Conservation (phyloP, 1,139 yeast species). For the Yamadazyma membranifaciens region DNA sequence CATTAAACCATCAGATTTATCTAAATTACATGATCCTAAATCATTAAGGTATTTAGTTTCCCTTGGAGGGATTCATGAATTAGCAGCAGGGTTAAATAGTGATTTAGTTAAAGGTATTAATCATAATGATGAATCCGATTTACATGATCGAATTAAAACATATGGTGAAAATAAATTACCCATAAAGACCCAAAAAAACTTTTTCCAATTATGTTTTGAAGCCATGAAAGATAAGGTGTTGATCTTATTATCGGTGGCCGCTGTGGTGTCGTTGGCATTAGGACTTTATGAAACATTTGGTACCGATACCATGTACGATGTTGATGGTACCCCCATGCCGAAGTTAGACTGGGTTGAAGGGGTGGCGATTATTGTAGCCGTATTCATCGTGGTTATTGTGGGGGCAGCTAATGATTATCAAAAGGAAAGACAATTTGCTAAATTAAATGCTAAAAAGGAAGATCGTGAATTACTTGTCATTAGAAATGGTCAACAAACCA, state of each 20-base stretch:
- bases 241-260: slow-evolving; percentile 80
- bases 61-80: slow-evolving; percentile 42
- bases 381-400: slow-evolving; percentile 83
- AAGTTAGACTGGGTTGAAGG: slow-evolving; percentile 98
- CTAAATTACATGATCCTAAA: slow-evolving; percentile 54
- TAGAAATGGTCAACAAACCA: slow-evolving; percentile 67
- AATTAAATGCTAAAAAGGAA: slow-evolving; percentile 82
- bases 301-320: slow-evolving; percentile 73
- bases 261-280: slow-evolving; percentile 80
- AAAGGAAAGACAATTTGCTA: slow-evolving; percentile 90
- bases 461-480: slow-evolving; percentile 77
- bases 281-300: slow-evolving; percentile 94
- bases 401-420: slow-evolving; percentile 96
- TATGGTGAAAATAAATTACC: slow-evolving; percentile 79
- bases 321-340: slow-evolving; percentile 71
- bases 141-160: slow-evolving; percentile 33
- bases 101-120: slow-evolving; percentile 45
- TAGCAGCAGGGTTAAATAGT: slow-evolving; percentile 33
- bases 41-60: slow-evolving; percentile 37
- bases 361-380: slow-evolving; percentile 92
- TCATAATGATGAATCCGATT: slow-evolving; percentile 25
- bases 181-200: slow-evolving; percentile 61
- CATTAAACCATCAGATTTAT: slow-evolving; percentile 27
- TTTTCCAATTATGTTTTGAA: slow-evolving; percentile 68
- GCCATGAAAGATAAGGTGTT: slow-evolving; percentile 92